Percentiles rank a stretch among this genome's conserved stretches.
phyloP scores from a whole-genome alignment of 371 early-diverging fungal species.

The Parasitella parasitica region DNA sequence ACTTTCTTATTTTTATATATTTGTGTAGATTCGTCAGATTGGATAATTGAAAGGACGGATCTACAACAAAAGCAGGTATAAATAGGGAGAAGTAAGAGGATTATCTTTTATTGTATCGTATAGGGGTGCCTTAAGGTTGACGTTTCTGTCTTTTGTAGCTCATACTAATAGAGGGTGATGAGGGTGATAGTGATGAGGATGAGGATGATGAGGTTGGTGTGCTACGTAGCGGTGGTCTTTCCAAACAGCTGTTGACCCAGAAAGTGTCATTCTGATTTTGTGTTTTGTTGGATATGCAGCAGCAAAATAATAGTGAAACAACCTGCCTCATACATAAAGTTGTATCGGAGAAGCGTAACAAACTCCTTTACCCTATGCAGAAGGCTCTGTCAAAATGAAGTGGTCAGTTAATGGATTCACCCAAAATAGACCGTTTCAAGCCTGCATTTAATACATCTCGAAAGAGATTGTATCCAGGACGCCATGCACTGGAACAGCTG shows the following conservation, averaged over 20 bases:
- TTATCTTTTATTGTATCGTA: conserved; percentile 5
- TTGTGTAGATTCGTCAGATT: neutral
- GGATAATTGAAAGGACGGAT: neutral
- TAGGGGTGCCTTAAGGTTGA: conserved; percentile 3
- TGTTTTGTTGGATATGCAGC: conserved; percentile 2
- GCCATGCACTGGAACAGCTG: conserved; percentile 6
- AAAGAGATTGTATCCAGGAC: conserved; percentile 2
- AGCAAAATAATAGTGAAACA: no score
- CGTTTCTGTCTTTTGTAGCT: conserved; percentile 4
- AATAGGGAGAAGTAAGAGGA: neutral
- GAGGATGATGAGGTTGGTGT: conserved; percentile 7
- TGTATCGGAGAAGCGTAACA: conserved; percentile 1
- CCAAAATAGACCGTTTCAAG: conserved; percentile 6
- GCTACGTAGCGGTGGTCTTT: conserved; percentile 10
- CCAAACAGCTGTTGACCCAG: conserved; percentile 12
- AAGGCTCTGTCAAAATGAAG: conserved; percentile 5
- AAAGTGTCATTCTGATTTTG: conserved; percentile 8
- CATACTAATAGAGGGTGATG: conserved; percentile 9
- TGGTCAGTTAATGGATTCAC: neutral
- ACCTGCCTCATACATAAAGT: neutral
- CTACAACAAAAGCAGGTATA: neutral
- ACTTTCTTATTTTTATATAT: neutral
- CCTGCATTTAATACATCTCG: conserved; percentile 2
- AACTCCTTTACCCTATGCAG: neutral
- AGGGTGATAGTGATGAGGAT: conserved; percentile 2